phyloP scores from a whole-genome alignment of 257 asterid species.

The Nicotiana tabacum region DNA sequence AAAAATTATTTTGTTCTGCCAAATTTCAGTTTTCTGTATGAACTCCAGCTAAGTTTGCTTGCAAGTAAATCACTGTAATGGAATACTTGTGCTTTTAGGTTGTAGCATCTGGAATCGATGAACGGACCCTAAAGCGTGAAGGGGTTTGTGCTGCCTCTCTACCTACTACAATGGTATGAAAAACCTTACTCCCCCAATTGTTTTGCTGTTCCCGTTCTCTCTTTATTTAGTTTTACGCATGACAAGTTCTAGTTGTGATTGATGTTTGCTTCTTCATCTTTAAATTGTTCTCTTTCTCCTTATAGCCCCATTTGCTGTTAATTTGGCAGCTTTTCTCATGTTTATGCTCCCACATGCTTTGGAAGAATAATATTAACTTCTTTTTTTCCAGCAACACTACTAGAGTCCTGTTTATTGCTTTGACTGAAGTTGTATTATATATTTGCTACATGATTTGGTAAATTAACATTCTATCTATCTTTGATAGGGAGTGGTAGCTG shows the following conservation, averaged over 20 bases:
- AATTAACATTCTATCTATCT: slow-evolving; percentile 1
- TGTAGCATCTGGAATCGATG: slow-evolving; percentile 97
- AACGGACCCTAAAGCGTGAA: slow-evolving; percentile 92
- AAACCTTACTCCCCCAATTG: not conserved
- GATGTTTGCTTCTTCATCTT: not conserved
- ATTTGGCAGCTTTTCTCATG: not conserved
- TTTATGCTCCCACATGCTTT: not conserved
- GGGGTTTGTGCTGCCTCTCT: slow-evolving; percentile 99
- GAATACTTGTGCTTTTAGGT: slow-evolving; percentile 42
- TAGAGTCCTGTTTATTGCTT: not conserved
- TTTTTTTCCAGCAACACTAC: not conserved
- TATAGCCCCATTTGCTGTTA: not conserved
- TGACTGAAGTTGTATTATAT: not conserved
- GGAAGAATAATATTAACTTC: not conserved
- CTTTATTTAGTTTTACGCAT: not conserved
- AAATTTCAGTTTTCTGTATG: not conserved
- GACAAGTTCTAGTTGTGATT: not conserved
- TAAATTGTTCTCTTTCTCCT: not conserved
- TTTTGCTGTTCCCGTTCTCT: slow-evolving; percentile 5
- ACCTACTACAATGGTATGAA: slow-evolving; percentile 90
- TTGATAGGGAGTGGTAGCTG: slow-evolving; percentile 93
- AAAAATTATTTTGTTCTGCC: not conserved
- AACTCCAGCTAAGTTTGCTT: not conserved
- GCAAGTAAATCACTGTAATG: not conserved
- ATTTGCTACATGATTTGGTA: not conserved